A percentile compares a stretch with the other conserved stretches of the same genome.
Evolutionary conservation across 169 alveolate species (phyloP).

Genomic region (Babesia microti): DNA sequence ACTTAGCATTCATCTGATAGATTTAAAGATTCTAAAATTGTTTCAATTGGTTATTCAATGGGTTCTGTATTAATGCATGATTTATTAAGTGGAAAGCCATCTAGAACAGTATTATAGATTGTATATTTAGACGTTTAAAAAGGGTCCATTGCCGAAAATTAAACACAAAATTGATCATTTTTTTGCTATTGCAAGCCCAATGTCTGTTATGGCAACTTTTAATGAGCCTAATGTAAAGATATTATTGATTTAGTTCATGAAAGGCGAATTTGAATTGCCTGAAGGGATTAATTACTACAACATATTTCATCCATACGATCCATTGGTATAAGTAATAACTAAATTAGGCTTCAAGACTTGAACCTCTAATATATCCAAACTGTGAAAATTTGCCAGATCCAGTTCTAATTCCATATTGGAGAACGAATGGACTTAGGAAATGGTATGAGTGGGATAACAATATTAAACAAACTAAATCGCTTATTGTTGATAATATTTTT

Average conservation of each 20-base stretch:
- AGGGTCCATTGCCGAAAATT: conserved; percentile 35
- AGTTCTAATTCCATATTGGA: conserved; percentile 66
- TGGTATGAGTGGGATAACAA: conserved; percentile 73
- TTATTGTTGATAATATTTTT: conserved; percentile 40
- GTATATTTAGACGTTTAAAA: conserved; percentile 2
- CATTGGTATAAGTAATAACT: conserved; percentile 68
- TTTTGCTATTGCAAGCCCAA: conserved; percentile 69
- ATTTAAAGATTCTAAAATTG: conserved; percentile 58
- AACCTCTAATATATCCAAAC: conserved; percentile 60
- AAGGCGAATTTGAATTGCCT: conserved; percentile 49
- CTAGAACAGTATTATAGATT: conserved; percentile 13
- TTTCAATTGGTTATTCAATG: conserved; percentile 65
- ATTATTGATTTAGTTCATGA: conserved; percentile 36
- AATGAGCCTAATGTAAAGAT: conserved; percentile 51
- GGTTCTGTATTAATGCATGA: conserved; percentile 72
- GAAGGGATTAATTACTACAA: conserved; percentile 54
- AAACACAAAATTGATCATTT: conserved; percentile 63
- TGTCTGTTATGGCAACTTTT: conserved; percentile 56
- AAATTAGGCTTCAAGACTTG: conserved; percentile 63
- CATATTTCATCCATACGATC: conserved; percentile 74
- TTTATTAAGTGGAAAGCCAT: conserved; percentile 47
- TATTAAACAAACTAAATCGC: conserved; percentile 32
- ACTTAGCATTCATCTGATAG: conserved; percentile 55
- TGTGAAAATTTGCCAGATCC: conserved; percentile 62
- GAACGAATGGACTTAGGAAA: conserved; percentile 66